A percentile compares a stretch with the other conserved stretches of the same genome.
These are phyloP conservation scores for Aquilaria sinensis DNA, from an alignment of 345 rosid genomes.

Conservation along the genomic window DNA sequence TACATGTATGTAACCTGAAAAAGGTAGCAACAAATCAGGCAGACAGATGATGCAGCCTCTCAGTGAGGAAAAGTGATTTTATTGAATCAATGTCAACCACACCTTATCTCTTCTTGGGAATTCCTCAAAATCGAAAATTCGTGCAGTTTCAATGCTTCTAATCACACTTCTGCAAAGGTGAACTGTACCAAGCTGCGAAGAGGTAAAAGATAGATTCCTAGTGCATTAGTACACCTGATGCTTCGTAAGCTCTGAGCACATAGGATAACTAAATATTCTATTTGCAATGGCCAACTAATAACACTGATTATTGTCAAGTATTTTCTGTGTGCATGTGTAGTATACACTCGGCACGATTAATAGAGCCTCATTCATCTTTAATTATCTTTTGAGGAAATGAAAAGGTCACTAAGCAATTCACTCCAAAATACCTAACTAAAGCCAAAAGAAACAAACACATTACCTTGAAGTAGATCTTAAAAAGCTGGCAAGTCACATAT, in stretches of 20 bases:
- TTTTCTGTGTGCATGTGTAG: too few relatives aligned
- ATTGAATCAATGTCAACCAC: conserved; percentile 2
- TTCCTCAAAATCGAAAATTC: conserved; percentile 95
- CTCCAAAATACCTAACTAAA: neutral
- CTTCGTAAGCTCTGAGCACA: too few relatives aligned
- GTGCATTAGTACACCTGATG: too few relatives aligned
- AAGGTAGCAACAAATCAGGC: conserved; percentile 13
- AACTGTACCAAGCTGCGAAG: conserved; percentile 92
- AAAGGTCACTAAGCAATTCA: too few relatives aligned
- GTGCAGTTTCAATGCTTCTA: conserved; percentile 95
- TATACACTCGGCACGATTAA: too few relatives aligned
- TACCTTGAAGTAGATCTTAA: conserved; percentile 94
- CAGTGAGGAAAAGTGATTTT: neutral
- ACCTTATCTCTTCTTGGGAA: conserved; percentile 94
- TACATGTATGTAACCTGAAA: conserved; percentile 96
- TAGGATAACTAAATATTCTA: too few relatives aligned
- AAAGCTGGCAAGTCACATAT: conserved; percentile 92
- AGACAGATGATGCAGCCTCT: neutral
- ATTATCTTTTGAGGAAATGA: too few relatives aligned
- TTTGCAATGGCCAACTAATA: too few relatives aligned
- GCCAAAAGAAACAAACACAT: conserved; percentile 8
- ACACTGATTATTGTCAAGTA: too few relatives aligned
- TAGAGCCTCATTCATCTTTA: too few relatives aligned
- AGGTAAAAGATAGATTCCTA: neutral
- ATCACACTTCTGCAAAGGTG: conserved; percentile 97